Evolutionary conservation across 2,329 filamentous ascomycete genomes (phyloP).

Genomic region (Stemphylium beticola): DNA sequence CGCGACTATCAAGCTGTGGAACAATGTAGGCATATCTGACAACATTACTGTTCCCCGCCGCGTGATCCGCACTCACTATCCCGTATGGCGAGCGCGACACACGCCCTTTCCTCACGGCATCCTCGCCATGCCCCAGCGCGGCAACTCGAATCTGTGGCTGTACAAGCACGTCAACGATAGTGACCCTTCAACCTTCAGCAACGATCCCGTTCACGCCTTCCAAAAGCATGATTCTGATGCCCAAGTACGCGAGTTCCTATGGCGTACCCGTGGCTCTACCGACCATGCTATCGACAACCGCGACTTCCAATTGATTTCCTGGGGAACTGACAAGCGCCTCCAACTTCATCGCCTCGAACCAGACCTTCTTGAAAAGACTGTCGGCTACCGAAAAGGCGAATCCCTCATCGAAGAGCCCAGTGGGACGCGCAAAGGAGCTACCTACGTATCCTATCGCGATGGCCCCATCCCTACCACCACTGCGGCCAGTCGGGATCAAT

Average conservation of each 20-base stretch:
- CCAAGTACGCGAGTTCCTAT: conserved; percentile 88
- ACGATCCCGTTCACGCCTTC: conserved; percentile 55
- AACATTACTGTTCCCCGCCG: conserved; percentile 53
- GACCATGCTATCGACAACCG: conserved; percentile 76
- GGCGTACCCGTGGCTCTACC: conserved; percentile 74
- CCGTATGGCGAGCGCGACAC: conserved; percentile 88
- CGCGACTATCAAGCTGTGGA: conserved; percentile 93
- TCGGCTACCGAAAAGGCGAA: conserved; percentile 76
- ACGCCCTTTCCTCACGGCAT: conserved; percentile 88
- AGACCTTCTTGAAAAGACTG: conserved; percentile 65
- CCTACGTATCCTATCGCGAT: conserved; percentile 84
- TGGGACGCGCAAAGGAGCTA: conserved; percentile 81
- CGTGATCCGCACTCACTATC: conserved; percentile 81
- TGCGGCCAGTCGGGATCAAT: conserved; percentile 22
- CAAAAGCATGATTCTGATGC: conserved; percentile 58
- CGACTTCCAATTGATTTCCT: conserved; percentile 92
- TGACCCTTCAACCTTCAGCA: conserved; percentile 26
- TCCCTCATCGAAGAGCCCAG: conserved; percentile 69
- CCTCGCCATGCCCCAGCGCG: conserved; percentile 89
- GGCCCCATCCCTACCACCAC: conserved; percentile 30
- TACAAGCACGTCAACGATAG: conserved; percentile 70
- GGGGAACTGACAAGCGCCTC: conserved; percentile 85
- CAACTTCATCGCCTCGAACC: conserved; percentile 76
- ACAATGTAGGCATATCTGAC: conserved; percentile 68
- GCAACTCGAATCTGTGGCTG: conserved; percentile 82